Evolutionary conservation across 139 green algal genomes (phyloP), one percentile per base, ranked within the genome.

Genomic region (Eudorina sp.): DNA sequence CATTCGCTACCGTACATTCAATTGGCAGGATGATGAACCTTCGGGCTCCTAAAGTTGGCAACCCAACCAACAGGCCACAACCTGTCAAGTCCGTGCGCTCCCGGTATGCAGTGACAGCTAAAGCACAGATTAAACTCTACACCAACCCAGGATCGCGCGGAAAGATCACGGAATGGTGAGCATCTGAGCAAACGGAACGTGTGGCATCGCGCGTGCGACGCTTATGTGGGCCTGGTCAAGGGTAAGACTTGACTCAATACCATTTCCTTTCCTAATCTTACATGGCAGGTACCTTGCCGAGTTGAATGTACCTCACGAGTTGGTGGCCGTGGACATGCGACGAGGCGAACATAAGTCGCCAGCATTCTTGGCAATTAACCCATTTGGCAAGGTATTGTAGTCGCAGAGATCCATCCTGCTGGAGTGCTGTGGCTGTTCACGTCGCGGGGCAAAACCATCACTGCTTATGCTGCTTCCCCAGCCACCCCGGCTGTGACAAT

Each of bases 331-430:
- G 73, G 90, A 92, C 85, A 92, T 90, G 85, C 74, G 73, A 14
- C 25, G 36, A 8, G 85, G 85, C 4, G 73, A 91, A 9, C 85
- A 92, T 74, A 90, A 91, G 53, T 51, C 48, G 0, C 85, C 85
- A 6, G 75, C 46, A 13, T 90, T 89, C 89, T 45, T 92, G 31
- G 83, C 51, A 31, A 90, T 90, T 51, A 92, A 90, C 74, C 90
- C 90, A 2, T 92, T 92, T 41, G 90, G 90, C 53, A 92, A 92
- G 81, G 90, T 91, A 79, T 3, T 68, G n/a, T n/a, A n/a, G n/a
- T n/a, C n/a, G n/a, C n/a, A n/a, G n/a, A n/a, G n/a, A n/a, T n/a
- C n/a, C n/a, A n/a, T n/a, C n/a, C n/a, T n/a, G n/a, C n/a, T n/a
- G n/a, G n/a, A n/a, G n/a, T n/a, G n/a, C n/a, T n/a, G n/a, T n/a